Evolutionary conservation across 331 rosid species (phyloP).

Genomic region (Quercus lobata): DNA sequence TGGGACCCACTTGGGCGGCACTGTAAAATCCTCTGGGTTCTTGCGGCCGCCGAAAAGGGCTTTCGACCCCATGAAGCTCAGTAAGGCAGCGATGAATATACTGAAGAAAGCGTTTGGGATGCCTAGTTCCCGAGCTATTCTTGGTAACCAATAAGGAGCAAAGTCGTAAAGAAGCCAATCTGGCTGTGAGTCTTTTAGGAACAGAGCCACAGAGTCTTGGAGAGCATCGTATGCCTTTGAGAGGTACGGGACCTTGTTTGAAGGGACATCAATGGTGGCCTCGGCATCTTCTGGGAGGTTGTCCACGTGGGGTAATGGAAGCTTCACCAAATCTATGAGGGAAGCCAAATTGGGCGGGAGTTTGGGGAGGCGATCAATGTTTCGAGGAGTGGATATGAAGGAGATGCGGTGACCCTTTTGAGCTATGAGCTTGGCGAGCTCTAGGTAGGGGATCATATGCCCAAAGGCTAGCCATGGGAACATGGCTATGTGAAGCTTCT

Average conservation of each 20-base stretch:
- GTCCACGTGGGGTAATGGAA: conserved; percentile 20
- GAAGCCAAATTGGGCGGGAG: conserved; percentile 18
- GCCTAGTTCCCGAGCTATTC: background rate
- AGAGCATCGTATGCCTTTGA: conserved; percentile 31
- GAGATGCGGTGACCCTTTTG: conserved; percentile 41
- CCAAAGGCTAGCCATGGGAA: conserved; percentile 74
- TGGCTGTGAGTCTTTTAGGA: conserved; percentile 17
- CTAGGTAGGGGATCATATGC: conserved; percentile 44
- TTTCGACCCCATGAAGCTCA: background rate
- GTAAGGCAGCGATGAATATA: background rate
- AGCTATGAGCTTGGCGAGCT: conserved; percentile 49
- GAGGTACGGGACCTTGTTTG: conserved; percentile 28
- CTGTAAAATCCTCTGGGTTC: conserved; percentile 5
- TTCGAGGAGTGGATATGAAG: conserved; percentile 51
- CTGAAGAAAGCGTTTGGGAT: conserved; percentile 13
- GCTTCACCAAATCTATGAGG: conserved; percentile 22
- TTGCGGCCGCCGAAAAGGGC: background rate
- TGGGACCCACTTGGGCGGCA: conserved; percentile 26
- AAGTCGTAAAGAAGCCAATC: conserved; percentile 51
- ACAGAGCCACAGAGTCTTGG: conserved; percentile 7
- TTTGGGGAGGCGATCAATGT: conserved; percentile 50
- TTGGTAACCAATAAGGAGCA: conserved; percentile 26
- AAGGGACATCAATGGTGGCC: conserved; percentile 46
- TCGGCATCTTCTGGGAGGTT: conserved; percentile 41
- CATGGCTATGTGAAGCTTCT: conserved; percentile 39